Evolutionary conservation across 108 stramenopile genomes (phyloP), one percentile per base, ranked within the genome.

Genomic region (Nitzschia sp.): DNA sequence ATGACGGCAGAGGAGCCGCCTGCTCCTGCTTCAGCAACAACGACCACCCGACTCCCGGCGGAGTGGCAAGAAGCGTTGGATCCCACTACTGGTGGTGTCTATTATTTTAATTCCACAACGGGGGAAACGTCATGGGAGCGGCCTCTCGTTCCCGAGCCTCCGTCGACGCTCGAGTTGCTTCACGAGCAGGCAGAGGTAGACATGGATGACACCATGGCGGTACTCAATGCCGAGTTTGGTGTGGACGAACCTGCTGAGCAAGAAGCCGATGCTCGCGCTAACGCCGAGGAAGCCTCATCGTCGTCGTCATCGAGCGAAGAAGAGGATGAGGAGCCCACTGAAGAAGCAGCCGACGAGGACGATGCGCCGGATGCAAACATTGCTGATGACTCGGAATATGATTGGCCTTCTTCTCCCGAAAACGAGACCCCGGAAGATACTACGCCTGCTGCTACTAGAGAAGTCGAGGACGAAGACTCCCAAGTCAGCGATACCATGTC

Each of bases 61-160:
- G 83, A 79, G n/a, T 88, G 86, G 91, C 27, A 57, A 25, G 74
- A 89, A 59, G 71, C 54, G 26, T 28, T 80, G 1, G 86, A 88
- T 59, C 74, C 77, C 56, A 66, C 69, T 5, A 76, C 82, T 29
- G 86, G 85, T 0, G 45, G 58, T 6, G 26, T 54, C 36, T 89
- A 85, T 58, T 88, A 73, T 58, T 87, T 70, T 64, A 84, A 88
- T 48, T 62, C 66, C 25, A 33, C 42, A 1, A 68, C 68, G 1
- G 54, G 59, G 8, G 64, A 51, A 28, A 84, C 87, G 4, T 69
- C 78, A 0, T 92, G 87, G 90, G 85, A 86, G 35, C 54, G 55
- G 26, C 89, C 89, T 1, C 46, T 27, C 17, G 38, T 66, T 2
- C 24, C 24, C 27, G 53, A 19, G 23, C 15, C 24, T 46, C 24